Percentiles rank a stretch among this genome's conserved stretches.
phyloP scores from a whole-genome alignment of 352 stramenopile species.

The Phytophthora cajani region DNA sequence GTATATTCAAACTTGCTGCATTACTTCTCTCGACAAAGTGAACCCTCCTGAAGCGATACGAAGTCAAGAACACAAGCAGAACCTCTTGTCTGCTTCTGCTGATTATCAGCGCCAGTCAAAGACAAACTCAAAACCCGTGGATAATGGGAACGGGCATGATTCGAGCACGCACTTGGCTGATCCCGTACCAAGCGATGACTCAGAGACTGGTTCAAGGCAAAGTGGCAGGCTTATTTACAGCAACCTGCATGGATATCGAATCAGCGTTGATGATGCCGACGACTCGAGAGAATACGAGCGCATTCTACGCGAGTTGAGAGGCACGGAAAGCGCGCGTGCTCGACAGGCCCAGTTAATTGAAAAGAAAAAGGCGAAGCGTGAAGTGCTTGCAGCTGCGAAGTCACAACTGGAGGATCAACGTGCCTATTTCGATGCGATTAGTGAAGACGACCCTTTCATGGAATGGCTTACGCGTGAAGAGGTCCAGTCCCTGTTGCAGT shows the following conservation, averaged over 20 bases:
- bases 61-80: constrained; percentile 44
- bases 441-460: constrained; percentile 47
- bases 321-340: constrained; percentile 44
- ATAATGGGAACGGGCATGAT: background rate
- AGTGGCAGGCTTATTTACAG: constrained; percentile 64
- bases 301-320: constrained; percentile 74
- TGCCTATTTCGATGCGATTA: constrained; percentile 43
- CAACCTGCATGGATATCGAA: constrained; percentile 83
- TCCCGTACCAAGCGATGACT: constrained; percentile 14
- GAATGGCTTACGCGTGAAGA: constrained; percentile 58
- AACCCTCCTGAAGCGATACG: constrained; percentile 46
- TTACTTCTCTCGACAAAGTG: constrained; percentile 26
- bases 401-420: constrained; percentile 66
- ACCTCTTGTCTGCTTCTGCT: constrained; percentile 42
- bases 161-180: constrained; percentile 3
- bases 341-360: constrained; percentile 37
- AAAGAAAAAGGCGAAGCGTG: constrained; percentile 42
- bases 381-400: constrained; percentile 23
- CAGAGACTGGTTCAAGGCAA: constrained; percentile 12
- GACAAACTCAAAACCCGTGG: background rate
- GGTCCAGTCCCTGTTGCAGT: constrained; percentile 49
- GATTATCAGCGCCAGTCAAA: constrained; percentile 25
- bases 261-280: constrained; percentile 65
- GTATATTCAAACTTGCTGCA: constrained; percentile 25
- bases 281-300: constrained; percentile 76